Conservation (phyloP, 1,284 basidiomycete species). For the Boletus mariae region DNA sequence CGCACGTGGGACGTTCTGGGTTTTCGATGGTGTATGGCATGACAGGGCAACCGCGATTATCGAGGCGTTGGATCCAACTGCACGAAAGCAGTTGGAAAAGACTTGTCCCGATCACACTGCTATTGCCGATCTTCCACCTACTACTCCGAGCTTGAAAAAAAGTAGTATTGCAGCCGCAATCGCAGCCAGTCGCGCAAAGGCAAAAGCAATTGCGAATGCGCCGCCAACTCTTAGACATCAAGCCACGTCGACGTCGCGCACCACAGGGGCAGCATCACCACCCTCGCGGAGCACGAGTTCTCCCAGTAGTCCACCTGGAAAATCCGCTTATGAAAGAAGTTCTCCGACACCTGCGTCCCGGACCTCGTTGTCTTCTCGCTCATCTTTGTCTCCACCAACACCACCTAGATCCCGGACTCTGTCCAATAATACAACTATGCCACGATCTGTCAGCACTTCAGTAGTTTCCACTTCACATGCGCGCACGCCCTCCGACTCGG, state of each 20-base stretch:
- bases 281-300: conserved; percentile 45
- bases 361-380: conserved; percentile 38
- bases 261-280: conserved; percentile 41
- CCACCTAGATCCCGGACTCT: conserved; percentile 46
- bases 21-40: conserved; percentile 74
- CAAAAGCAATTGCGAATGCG: conserved; percentile 75
- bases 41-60: conserved; percentile 64
- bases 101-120: conserved; percentile 61
- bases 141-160: conserved; percentile 63
- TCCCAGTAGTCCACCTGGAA: conserved; percentile 35
- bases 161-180: conserved; percentile 77
- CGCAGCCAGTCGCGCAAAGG: conserved; percentile 78
- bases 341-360: conserved; percentile 43
- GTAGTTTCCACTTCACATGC: conserved; percentile 36
- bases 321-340: conserved; percentile 29
- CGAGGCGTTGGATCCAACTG: conserved; percentile 63
- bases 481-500: conserved; percentile 44
- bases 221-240: conserved; percentile 75
- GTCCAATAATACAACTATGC: conserved; percentile 35
- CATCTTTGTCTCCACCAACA: conserved; percentile 39
- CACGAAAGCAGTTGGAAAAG: conserved; percentile 84
- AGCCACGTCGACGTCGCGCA: conserved; percentile 63
- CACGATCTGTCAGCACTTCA: conserved; percentile 39
- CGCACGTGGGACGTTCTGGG: conserved; percentile 78
- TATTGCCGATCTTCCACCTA: conserved; percentile 37